Conservation (phyloP, 306 rosid species). For the Ormosia semicastrata region DNA sequence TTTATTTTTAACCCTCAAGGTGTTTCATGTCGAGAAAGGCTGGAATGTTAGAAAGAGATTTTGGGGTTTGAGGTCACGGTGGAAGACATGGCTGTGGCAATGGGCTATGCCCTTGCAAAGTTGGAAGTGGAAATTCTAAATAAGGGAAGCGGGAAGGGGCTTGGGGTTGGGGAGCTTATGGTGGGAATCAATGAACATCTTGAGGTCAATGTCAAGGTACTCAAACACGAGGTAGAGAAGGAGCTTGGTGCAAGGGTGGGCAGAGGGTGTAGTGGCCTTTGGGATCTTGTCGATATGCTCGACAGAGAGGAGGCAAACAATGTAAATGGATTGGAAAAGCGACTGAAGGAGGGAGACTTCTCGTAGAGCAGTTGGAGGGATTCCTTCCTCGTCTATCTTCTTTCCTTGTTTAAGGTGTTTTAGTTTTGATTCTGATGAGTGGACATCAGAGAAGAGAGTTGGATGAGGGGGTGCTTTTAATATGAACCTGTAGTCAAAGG, state of each 20-base stretch:
- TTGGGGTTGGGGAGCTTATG: slow-evolving; percentile 67
- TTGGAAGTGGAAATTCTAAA: slow-evolving; percentile 84
- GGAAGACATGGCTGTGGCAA: slow-evolving; percentile 93
- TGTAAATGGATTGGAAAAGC: slow-evolving; percentile 89
- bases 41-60: slow-evolving; percentile 52
- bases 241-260: slow-evolving; percentile 45
- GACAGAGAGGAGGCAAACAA: slow-evolving; percentile 81
- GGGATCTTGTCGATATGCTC: slow-evolving; percentile 63
- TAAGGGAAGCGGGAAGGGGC: slow-evolving; percentile 44
- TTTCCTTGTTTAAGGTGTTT: too few species aligned
- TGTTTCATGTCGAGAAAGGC: too few species aligned
- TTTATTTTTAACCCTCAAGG: too few species aligned
- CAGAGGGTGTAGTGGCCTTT: slow-evolving; percentile 21
- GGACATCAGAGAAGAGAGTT: too few species aligned
- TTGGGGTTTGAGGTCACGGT: slow-evolving; percentile 92
- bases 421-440: too few species aligned
- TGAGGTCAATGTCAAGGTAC: slow-evolving; percentile 89
- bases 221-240: slow-evolving; percentile 89
- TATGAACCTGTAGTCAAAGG: too few species aligned
- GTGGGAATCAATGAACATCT: slow-evolving; percentile 82
- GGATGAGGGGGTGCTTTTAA: too few species aligned
- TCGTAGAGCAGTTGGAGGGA: slow-evolving; percentile 90
- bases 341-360: slow-evolving; percentile 89
- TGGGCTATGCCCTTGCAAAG: slow-evolving; percentile 92
- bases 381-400: slow-evolving; percentile 97